Conservation (phyloP, 441 rosid genomes). For the Adansonia grandidieri region DNA sequence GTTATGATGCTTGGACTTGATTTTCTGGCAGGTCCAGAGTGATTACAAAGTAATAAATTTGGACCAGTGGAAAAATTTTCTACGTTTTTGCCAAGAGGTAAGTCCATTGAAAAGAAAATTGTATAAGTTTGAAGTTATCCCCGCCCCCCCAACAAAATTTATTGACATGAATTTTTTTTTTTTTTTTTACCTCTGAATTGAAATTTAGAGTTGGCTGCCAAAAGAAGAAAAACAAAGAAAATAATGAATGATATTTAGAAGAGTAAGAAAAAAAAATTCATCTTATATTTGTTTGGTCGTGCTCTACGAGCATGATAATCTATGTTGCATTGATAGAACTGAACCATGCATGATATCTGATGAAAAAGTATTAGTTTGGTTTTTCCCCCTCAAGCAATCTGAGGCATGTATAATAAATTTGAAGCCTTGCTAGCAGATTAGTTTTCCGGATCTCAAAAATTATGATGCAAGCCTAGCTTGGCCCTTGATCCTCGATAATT, state of each 20-base stretch:
- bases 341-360: neutral
- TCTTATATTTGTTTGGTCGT: neutral
- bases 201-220: neutral
- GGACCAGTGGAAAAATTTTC: conserved; percentile 58
- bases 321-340: neutral
- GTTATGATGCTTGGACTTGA: conserved; percentile 7
- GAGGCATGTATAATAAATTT: conserved; percentile 8
- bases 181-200: neutral
- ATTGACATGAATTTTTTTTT: neutral
- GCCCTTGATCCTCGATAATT: conserved; percentile 60
- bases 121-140: neutral
- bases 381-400: neutral
- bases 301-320: neutral
- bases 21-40: conserved; percentile 47
- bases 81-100: conserved; percentile 62
- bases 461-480: conserved; percentile 52
- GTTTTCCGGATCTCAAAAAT: conserved; percentile 51
- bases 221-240: neutral
- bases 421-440: conserved; percentile 40
- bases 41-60: conserved; percentile 56
- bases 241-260: neutral
- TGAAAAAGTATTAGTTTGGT: neutral
- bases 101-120: neutral
- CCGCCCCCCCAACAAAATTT: neutral
- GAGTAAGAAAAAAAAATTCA: neutral